phyloP scores from a whole-genome alignment of 2,329 filamentous ascomycete species.

The Penicillium aurantiogriseum region DNA sequence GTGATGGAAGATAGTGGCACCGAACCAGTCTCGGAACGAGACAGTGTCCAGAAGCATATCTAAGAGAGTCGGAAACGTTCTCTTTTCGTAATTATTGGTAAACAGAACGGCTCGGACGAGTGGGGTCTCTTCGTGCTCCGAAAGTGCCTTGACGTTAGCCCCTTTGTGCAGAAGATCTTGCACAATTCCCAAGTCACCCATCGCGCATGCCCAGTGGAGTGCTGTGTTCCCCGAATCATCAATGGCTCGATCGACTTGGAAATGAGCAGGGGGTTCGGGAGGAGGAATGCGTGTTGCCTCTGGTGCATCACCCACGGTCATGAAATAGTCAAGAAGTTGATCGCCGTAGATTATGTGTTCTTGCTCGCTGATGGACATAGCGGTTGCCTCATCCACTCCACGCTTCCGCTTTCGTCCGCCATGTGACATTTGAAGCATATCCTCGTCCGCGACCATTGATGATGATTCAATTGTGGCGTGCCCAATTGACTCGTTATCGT shows the following conservation, averaged over 20 bases:
- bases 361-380: conserved; percentile 64
- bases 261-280: conserved; percentile 81
- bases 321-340: conserved; percentile 91
- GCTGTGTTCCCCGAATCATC: conserved; percentile 91
- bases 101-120: conserved; percentile 94
- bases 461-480: conserved; percentile 80
- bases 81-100: conserved; percentile 94
- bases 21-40: conserved; percentile 72
- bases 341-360: conserved; percentile 91
- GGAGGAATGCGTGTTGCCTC: conserved; percentile 56
- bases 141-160: conserved; percentile 69
- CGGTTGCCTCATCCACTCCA: conserved; percentile 60
- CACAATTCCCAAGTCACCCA: conserved; percentile 92
- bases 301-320: conserved; percentile 75
- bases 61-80: conserved; percentile 81
- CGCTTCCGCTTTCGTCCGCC: conserved; percentile 73
- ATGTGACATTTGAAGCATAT: conserved; percentile 67
- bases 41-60: conserved; percentile 81
- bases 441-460: conserved; percentile 81
- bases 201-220: conserved; percentile 94
- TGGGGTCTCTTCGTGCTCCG: conserved; percentile 75
- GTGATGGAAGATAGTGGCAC: conserved; percentile 90
- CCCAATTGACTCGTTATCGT: conserved; percentile 78
- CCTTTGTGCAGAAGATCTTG: conserved; percentile 80
- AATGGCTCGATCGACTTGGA: conserved; percentile 87